Base-by-base conservation (phyloP, 2,329 filamentous ascomycete genomes). In the Stachybotrys echinatus region DNA sequence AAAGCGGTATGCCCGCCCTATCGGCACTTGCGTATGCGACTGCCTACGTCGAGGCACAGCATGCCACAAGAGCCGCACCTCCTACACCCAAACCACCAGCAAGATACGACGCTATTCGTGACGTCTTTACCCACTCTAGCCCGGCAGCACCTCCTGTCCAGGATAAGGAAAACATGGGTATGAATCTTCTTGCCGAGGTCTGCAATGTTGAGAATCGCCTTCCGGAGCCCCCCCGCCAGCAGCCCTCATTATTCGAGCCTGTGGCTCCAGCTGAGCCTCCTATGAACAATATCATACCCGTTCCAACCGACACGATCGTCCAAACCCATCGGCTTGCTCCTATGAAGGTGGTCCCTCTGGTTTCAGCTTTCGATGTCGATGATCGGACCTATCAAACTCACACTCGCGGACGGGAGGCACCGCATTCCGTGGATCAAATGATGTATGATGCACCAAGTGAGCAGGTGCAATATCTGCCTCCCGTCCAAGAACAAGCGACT, bases 81-180 rank as follows among this genome's bases (percentile, higher is more conserved):
- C 54, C 61, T 23, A 55, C 58, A 3, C 57, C 65, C 2, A 68
- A 68, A 51, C 59, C 58, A 23, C 59, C 58, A 23, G 62, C 63
- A 47, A 62, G 63, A 45, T 68, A 68, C 47, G 66, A 68, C 53
- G 66, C 66, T n/a, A 68, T 68, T 47, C 65, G 66, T n/a, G 71
- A 74, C 50, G 65, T 73, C 23, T 74, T 74, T 53, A 67, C 67
- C 12, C 61, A 67, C 48, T 61, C 65, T 7, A 67, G 65, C 50
- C 66, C 27, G 12, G 55, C 56, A 5, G 50, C 63, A 17, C 48
- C 60, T 12, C 61, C 64, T 2, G 51, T 57, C 6, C 51, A 55
- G 4, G 61, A 64, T 12, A 50, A 52, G 14, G 59, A 60, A 23
- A 52, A 50, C 14, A 49, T 62, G 23, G 54, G 58, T 20, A 65